Conservation (phyloP, 202 grass and related monocot genomes). For the Schoenoplectus triqueter region DNA sequence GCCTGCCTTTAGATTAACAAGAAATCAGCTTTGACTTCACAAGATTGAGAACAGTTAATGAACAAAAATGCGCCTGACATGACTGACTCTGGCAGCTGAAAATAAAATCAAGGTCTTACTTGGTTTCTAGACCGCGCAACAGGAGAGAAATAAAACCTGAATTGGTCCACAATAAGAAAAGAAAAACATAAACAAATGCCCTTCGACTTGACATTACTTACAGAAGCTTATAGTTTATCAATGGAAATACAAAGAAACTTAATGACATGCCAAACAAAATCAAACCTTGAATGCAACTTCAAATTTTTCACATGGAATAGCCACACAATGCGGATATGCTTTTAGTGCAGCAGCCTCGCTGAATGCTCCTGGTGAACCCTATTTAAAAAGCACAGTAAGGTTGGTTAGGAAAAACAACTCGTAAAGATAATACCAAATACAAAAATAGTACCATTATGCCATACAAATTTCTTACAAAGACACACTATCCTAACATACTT, state of each 20-base stretch:
- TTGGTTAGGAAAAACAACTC: not conserved
- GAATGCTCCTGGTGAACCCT: conserved; percentile 53
- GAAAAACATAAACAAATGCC: not conserved
- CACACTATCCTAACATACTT: not conserved
- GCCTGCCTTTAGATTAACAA: not conserved
- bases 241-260: not conserved
- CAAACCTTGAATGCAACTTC: conserved; percentile 56
- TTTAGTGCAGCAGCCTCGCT: conserved; percentile 55
- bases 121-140: not conserved
- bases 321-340: conserved; percentile 51
- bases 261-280: conserved; percentile 3
- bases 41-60: not conserved
- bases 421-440: not conserved
- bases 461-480: conserved; percentile 12
- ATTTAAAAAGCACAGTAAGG: conserved; percentile 22
- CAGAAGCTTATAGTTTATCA: not conserved
- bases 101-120: not conserved
- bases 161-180: not conserved
- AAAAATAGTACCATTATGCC: not conserved
- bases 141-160: not conserved
- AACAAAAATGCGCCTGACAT: not conserved
- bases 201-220: not conserved
- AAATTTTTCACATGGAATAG: conserved; percentile 54
- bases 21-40: not conserved
- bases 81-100: not conserved